Base-by-base conservation (phyloP, 2,329 filamentous ascomycete genomes). In the Fonsecaea nubica region DNA sequence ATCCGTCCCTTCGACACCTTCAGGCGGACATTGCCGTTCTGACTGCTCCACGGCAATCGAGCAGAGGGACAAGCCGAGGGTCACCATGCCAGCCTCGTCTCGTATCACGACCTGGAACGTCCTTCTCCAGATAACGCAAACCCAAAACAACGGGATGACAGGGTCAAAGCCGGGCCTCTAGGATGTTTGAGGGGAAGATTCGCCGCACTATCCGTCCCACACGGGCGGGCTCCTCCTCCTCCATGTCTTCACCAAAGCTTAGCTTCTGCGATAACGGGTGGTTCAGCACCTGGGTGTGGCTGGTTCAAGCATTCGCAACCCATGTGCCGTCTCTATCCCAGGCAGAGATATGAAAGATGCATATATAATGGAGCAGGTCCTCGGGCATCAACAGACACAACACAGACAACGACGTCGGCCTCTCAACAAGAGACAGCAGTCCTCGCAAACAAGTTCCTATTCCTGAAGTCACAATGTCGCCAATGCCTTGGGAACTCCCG, bases 401-500 rank as follows among this genome's bases (percentile, higher is more conserved):
- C 5, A 50, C 2, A 5, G 6, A 50, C 21, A 50, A 25, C 18
- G 10, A 50, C 12, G 18, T 50, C 21, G 45, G 21, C 25, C 18
- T 25, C 42, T 21, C 9, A 9, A 3, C 45, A 9, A 50, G 10
- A 32, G 30, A 32, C 45, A 10, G 30, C 45, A 3, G 5, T 30
- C 7, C 25, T 18, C 18, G 18, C 45, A 50, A 50, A 50, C 8
- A 50, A 21, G 8, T 15, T 8, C 33, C 35, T 55, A 2, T 10
- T 55, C 18, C n/a, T 7, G 5, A 55, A 36, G 18, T 15, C n/a
- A 55, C 30, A 18, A 55, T 55, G 58, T 62, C 45, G 55, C 62
- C 25, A 54, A 56, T 62, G 57, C 69, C 32, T 58, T 66, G 35
- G 36, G 63, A 66, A n/a, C 38, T 66, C 13, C 66, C 66, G 42